A percentile compares a stretch with the other conserved stretches of the same genome.
These are phyloP conservation scores for Colletotrichum theobromicola DNA, from an alignment of 2,329 filamentous ascomycete genomes.

Conservation along the genomic window DNA sequence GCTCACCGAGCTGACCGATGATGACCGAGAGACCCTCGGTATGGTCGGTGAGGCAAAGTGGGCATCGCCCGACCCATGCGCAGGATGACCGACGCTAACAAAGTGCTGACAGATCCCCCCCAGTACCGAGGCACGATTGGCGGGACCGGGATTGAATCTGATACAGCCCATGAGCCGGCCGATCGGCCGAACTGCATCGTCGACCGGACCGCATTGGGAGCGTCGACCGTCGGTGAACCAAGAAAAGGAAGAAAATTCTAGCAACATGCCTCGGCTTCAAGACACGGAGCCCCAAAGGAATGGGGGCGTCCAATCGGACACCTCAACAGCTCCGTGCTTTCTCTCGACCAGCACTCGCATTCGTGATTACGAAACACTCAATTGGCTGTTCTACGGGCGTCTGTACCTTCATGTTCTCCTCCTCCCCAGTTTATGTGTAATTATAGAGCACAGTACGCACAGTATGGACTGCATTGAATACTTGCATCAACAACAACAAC, in stretches of 20 bases:
- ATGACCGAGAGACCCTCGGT: neutral
- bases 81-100: neutral
- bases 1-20: neutral
- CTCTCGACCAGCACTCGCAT: neutral
- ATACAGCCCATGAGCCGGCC: neutral
- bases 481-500: neutral
- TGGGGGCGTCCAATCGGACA: neutral
- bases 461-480: no score
- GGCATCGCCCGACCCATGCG: neutral
- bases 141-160: neutral
- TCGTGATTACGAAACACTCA: neutral
- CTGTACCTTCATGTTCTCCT: neutral
- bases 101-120: neutral
- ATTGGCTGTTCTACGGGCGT: neutral
- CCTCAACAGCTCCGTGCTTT: neutral
- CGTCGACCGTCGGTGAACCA: neutral
- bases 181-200: neutral
- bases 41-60: neutral
- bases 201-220: slow-evolving; percentile 2
- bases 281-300: neutral
- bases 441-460: neutral
- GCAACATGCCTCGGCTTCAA: neutral
- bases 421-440: neutral
- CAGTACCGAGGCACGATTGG: neutral
- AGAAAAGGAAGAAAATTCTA: neutral